Evolutionary conservation across 2,329 filamentous ascomycete species (phyloP).

Genomic region (Hypomyces perniciosus): DNA sequence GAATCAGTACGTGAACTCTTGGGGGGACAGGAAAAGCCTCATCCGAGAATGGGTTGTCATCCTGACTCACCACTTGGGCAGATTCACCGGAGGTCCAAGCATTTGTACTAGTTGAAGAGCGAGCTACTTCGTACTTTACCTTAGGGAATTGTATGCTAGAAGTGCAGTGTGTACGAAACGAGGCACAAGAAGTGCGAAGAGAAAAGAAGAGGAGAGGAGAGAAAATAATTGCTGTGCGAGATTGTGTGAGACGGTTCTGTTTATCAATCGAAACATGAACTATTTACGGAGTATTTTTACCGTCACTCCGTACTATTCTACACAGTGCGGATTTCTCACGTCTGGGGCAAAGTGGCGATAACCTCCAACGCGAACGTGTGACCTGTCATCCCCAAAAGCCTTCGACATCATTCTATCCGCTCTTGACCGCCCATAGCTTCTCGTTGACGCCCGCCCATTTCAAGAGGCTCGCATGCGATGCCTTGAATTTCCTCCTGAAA

Average conservation of each 20-base stretch:
- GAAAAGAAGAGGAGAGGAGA: too few species aligned
- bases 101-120: constrained; percentile 24
- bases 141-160: too few species aligned
- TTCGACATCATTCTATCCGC: neutral
- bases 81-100: constrained; percentile 47
- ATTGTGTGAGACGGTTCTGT: too few species aligned
- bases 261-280: too few species aligned
- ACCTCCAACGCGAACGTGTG: neutral
- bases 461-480: constrained; percentile 1
- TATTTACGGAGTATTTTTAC: too few species aligned
- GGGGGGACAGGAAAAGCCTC: neutral
- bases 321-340: too few species aligned
- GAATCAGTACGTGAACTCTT: neutral
- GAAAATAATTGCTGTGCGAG: too few species aligned
- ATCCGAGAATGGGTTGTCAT: neutral
- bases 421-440: neutral
- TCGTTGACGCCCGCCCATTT: constrained; percentile 6
- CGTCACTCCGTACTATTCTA: too few species aligned
- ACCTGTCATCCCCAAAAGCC: neutral
- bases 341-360: too few species aligned
- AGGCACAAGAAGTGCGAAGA: too few species aligned
- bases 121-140: neutral
- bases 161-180: too few species aligned
- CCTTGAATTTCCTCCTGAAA: constrained; percentile 6
- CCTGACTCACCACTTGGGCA: constrained; percentile 50